A percentile compares a stretch with the other conserved stretches of the same genome.
phyloP scores from a whole-genome alignment of 1,284 basidiomycete species.

The Tilletia indica region DNA sequence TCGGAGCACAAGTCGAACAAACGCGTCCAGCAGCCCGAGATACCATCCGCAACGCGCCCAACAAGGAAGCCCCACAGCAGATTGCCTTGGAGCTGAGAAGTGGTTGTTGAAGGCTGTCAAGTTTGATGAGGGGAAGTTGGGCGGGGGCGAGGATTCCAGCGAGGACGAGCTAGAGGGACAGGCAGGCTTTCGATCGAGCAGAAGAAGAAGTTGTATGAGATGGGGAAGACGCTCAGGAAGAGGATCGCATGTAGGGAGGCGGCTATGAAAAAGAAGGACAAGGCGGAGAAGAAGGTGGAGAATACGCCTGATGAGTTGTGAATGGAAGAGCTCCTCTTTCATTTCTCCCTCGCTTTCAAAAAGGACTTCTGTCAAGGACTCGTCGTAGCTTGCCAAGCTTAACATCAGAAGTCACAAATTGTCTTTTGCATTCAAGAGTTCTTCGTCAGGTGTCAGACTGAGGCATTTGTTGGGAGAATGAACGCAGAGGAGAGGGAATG shows the following conservation, averaged over 20 bases:
- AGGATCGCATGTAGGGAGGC: not conserved
- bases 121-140: constrained; percentile 41
- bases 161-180: constrained; percentile 24
- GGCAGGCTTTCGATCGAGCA: constrained; percentile 26
- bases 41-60: not conserved
- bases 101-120: constrained; percentile 40
- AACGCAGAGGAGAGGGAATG: too few relatives aligned
- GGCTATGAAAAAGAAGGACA: not conserved
- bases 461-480: too few relatives aligned
- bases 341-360: not conserved
- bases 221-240: constrained; percentile 21
- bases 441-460: too few relatives aligned
- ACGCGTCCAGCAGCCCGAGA: constrained; percentile 27
- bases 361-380: too few relatives aligned
- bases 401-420: not conserved
- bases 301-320: constrained; percentile 14
- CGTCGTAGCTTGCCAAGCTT: not conserved
- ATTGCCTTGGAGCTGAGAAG: constrained; percentile 44
- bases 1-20: constrained; percentile 30
- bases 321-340: not conserved
- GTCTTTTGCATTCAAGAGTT: too few relatives aligned
- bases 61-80: constrained; percentile 7
- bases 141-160: constrained; percentile 27
- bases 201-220: constrained; percentile 32
- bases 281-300: not conserved